These are phyloP conservation scores for Heritiera littoralis DNA, from an alignment of 345 rosid species.

Conservation along the genomic window DNA sequence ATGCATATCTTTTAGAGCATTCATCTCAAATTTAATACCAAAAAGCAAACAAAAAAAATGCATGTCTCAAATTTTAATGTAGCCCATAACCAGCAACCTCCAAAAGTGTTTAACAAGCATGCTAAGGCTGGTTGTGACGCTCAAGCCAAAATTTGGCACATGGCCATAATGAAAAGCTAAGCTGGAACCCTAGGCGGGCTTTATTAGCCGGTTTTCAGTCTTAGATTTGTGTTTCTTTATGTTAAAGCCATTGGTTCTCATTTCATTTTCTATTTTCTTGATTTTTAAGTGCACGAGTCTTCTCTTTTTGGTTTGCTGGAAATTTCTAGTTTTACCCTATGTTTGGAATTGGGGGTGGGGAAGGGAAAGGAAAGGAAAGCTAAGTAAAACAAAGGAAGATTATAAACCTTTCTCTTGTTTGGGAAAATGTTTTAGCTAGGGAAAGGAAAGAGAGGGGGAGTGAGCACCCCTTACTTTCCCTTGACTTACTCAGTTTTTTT, in stretches of 20 bases:
- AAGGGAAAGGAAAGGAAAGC: too few species aligned
- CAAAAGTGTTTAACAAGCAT: background rate
- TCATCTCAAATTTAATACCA: background rate
- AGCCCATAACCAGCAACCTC: background rate
- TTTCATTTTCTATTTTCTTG: background rate
- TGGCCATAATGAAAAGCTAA: background rate
- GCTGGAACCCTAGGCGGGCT: background rate
- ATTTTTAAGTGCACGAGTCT: background rate
- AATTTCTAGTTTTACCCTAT: too few species aligned
- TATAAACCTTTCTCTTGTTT: too few species aligned
- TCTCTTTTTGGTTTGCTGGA: background rate
- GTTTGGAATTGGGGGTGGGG: too few species aligned
- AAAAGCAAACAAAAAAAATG: background rate
- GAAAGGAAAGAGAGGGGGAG: too few species aligned
- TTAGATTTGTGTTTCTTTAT: background rate
- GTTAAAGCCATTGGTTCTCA: background rate
- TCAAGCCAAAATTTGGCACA: background rate
- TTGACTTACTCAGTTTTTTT: too few species aligned
- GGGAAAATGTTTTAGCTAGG: too few species aligned
- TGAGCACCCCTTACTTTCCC: too few species aligned
- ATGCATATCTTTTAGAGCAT: background rate
- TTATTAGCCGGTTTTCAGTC: background rate
- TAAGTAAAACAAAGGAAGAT: too few species aligned
- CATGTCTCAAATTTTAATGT: background rate
- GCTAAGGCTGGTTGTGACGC: background rate